Conservation (phyloP, 2,329 filamentous ascomycete genomes). For the Geoglossum cookeanum region DNA sequence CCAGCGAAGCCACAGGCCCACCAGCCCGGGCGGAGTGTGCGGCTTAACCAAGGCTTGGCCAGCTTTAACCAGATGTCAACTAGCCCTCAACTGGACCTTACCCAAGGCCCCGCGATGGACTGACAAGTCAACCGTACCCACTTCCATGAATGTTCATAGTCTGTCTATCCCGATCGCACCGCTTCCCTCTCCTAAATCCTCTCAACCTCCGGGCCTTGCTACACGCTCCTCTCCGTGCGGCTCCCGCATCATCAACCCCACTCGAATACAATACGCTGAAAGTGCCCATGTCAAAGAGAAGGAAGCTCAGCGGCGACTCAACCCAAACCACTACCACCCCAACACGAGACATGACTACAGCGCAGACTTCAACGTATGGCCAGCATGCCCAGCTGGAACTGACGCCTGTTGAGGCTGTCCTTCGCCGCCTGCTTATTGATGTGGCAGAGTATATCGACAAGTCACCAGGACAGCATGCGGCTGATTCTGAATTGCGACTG, state of each 20-base stretch:
- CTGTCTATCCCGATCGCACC: neutral
- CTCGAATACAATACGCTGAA: neutral
- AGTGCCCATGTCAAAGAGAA: neutral
- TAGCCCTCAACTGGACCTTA: no score
- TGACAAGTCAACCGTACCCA: no score
- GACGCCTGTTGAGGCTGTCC: conserved; percentile 48
- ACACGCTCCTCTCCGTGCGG: neutral
- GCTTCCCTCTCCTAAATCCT: neutral
- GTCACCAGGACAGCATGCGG: conserved; percentile 11
- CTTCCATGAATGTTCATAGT: neutral
- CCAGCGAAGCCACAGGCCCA: no score
- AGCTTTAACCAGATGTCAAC: no score
- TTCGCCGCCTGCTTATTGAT: conserved; percentile 62
- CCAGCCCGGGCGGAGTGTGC: no score
- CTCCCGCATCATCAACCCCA: neutral
- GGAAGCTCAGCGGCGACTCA: neutral
- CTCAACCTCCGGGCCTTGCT: neutral
- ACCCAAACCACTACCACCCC: neutral
- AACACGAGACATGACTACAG: neutral
- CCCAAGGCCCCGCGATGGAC: no score
- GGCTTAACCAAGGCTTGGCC: no score
- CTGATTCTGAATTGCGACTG: neutral
- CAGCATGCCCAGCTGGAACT: conserved; percentile 19
- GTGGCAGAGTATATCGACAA: conserved; percentile 51
- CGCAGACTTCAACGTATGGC: neutral